Conservation (phyloP, 2,329 filamentous ascomycete species). For the Fusarium sp. region DNA sequence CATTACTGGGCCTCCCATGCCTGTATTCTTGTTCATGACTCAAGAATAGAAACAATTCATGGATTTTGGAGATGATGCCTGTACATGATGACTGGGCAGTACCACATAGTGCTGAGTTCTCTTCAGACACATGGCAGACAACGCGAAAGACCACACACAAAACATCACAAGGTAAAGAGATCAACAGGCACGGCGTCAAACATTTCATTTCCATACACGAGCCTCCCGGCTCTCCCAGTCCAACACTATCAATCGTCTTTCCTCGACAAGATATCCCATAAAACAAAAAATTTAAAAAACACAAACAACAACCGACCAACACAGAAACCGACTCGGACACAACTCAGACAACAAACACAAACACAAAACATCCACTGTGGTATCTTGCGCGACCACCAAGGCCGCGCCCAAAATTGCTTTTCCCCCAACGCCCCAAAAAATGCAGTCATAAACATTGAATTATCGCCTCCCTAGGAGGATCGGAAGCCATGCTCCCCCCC, state of each 20-base stretch:
- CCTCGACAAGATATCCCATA: background rate
- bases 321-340: background rate
- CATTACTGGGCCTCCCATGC: background rate
- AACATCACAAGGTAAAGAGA: background rate
- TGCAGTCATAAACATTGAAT: background rate
- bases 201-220: background rate
- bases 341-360: background rate
- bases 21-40: background rate
- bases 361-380: constrained; percentile 21
- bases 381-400: constrained; percentile 40
- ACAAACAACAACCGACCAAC: background rate
- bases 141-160: background rate
- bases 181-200: background rate
- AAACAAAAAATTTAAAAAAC: background rate
- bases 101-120: background rate
- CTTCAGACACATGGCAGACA: background rate
- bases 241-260: background rate
- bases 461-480: background rate
- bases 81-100: background rate
- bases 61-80: background rate
- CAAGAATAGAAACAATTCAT: background rate
- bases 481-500: background rate
- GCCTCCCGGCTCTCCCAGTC: background rate
- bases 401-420: constrained; percentile 29
- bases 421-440: constrained; percentile 27